These are phyloP conservation scores for Neurospora africana DNA, from an alignment of 495 filamentous ascomycete species.

Conservation along the genomic window DNA sequence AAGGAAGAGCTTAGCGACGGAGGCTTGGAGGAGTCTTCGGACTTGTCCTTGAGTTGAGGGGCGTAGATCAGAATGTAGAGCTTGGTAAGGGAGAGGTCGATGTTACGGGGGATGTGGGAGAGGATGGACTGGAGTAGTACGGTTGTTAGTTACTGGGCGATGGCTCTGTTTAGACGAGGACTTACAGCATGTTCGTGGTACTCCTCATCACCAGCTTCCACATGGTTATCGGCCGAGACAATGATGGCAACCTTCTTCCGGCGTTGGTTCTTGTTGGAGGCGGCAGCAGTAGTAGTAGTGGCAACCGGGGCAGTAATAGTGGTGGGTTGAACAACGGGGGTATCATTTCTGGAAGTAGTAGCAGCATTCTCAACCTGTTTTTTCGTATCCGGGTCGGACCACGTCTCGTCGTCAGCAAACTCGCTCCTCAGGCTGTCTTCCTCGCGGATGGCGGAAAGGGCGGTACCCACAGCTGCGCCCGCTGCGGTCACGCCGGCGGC, in stretches of 20 bases:
- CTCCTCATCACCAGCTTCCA: conserved; percentile 45
- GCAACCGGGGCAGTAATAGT: not conserved
- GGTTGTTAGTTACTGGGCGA: not conserved
- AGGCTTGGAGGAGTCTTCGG: conserved; percentile 35
- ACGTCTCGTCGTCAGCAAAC: conserved; percentile 72
- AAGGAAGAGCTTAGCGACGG: conserved; percentile 73
- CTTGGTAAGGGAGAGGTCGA: conserved; percentile 54
- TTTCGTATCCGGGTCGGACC: conserved; percentile 60
- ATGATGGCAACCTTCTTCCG: conserved; percentile 77
- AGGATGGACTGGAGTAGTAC: conserved; percentile 59
- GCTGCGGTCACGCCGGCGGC: conserved; percentile 73
- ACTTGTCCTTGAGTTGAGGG: conserved; percentile 59
- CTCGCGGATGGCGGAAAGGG: conserved; percentile 75
- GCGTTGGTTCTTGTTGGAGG: conserved; percentile 24
- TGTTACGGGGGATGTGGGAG: conserved; percentile 69
- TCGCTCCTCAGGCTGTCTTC: conserved; percentile 55
- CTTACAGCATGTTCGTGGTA: conserved; percentile 75
- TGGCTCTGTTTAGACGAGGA: not conserved
- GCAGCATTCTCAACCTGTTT: conserved; percentile 7
- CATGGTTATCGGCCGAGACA: conserved; percentile 60
- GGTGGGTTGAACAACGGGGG: not conserved
- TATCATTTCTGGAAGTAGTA: not conserved
- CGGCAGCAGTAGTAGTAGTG: not conserved
- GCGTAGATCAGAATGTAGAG: conserved; percentile 85
- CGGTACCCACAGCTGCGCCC: conserved; percentile 65